phyloP scores from a whole-genome alignment of 2,329 filamentous ascomycete species.

The Diaporthe sp. region DNA sequence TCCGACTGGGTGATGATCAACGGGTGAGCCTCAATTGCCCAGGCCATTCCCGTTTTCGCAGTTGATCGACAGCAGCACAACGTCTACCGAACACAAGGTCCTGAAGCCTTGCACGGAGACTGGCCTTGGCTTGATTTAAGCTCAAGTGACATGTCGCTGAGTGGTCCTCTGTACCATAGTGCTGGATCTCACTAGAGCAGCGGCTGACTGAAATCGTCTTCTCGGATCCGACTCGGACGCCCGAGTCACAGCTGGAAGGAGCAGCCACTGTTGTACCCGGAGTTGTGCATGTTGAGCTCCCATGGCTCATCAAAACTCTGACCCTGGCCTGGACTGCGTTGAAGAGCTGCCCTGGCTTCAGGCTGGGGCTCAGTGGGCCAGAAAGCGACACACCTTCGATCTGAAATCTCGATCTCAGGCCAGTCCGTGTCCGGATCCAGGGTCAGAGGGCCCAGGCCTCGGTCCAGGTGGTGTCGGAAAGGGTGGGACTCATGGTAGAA shows the following conservation, averaged over 20 bases:
- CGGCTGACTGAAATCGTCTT: not conserved
- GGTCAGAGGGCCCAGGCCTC: not conserved
- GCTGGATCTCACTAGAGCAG: not conserved
- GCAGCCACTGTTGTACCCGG: not conserved
- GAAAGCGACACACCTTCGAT: not conserved
- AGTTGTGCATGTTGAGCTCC: not conserved
- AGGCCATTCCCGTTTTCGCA: constrained; percentile 31
- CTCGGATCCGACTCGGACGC: constrained; percentile 8
- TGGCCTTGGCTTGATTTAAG: constrained; percentile 14
- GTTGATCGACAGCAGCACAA: constrained; percentile 33
- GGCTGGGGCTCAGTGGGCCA: not conserved
- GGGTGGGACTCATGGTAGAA: constrained; percentile 12
- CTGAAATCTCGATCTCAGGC: not conserved
- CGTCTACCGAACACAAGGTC: not conserved
- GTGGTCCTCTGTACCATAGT: constrained; percentile 11
- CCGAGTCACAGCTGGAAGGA: not conserved
- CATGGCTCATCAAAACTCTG: not conserved
- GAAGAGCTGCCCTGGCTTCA: not conserved
- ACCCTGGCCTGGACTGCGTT: not conserved
- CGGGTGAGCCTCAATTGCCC: constrained; percentile 29
- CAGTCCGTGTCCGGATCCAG: constrained; percentile 3
- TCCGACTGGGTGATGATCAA: constrained; percentile 18
- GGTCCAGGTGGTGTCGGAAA: not conserved
- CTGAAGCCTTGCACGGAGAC: not conserved
- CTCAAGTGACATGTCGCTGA: constrained; percentile 21